Conservation (phyloP, 495 filamentous ascomycete genomes). For the Neurospora pannonica region DNA sequence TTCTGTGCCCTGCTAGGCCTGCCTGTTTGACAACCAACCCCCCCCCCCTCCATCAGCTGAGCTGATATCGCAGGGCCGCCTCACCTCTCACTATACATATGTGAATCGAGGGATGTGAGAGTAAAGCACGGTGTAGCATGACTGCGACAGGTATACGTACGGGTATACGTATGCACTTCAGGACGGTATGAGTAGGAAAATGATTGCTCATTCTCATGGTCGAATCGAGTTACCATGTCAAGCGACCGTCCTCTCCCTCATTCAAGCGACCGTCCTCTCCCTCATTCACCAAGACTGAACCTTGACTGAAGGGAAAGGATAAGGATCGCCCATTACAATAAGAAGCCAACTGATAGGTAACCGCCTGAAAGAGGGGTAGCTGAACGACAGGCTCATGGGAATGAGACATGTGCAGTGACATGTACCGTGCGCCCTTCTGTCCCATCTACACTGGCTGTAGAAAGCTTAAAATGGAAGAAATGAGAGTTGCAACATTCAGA, state of each 20-base stretch:
- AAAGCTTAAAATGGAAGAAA: not conserved
- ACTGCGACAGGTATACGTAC: not conserved
- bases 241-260: not conserved
- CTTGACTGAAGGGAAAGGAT: not conserved
- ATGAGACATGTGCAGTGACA: not conserved
- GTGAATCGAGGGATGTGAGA: not conserved
- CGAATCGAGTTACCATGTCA: not conserved
- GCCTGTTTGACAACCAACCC: not conserved
- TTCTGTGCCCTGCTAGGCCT: not conserved
- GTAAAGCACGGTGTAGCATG: not conserved
- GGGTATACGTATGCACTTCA: not conserved
- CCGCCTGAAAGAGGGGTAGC: not conserved
- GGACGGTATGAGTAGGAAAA: not conserved
- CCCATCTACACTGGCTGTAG: not conserved
- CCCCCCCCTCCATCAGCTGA: not conserved
- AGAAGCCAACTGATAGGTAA: not conserved
- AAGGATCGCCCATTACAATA: not conserved
- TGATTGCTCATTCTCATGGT: not conserved
- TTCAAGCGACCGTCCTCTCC: not conserved
- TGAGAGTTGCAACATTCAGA: not conserved
- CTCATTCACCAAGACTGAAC: not conserved
- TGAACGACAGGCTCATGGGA: not conserved
- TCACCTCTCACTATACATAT: not conserved
- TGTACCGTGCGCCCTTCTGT: not conserved
- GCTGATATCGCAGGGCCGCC: not conserved